Evolutionary conservation across 331 rosid species (phyloP).

Genomic region (Saraca asoca): DNA sequence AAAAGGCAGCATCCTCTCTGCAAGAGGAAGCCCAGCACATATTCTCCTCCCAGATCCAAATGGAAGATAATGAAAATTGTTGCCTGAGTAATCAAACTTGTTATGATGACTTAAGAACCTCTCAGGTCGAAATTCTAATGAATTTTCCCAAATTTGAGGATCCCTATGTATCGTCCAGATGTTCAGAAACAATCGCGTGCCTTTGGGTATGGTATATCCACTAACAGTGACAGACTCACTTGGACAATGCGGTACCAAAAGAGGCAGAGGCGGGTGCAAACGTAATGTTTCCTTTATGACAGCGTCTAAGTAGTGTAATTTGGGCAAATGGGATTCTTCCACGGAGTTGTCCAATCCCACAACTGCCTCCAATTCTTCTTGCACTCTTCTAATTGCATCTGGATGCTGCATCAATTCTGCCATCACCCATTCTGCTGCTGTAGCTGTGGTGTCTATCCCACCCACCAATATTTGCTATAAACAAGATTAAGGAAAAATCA

Average conservation of each 20-base stretch:
- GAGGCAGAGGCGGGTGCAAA: slow-evolving; percentile 32
- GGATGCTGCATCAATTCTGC: slow-evolving; percentile 28
- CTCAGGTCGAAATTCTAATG: slow-evolving; percentile 37
- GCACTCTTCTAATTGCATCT: slow-evolving; percentile 33
- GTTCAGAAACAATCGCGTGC: slow-evolving; percentile 16
- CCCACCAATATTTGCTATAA: slow-evolving; percentile 38
- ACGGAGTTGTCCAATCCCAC: slow-evolving; percentile 38
- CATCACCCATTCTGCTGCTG: slow-evolving; percentile 40
- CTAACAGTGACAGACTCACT: slow-evolving; percentile 22
- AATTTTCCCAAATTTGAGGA: slow-evolving; percentile 35
- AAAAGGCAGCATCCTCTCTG: slow-evolving; percentile 27
- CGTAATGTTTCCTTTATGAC: slow-evolving; percentile 33
- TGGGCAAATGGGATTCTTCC: slow-evolving; percentile 42
- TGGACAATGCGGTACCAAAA: slow-evolving; percentile 22
- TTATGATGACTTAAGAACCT: slow-evolving; percentile 31
- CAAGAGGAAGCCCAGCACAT: slow-evolving; percentile 46
- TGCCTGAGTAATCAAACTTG: slow-evolving; percentile 25
- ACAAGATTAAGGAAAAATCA: background rate
- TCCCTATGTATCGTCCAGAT: slow-evolving; percentile 46
- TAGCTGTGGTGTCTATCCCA: slow-evolving; percentile 38
- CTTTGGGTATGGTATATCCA: slow-evolving; percentile 38
- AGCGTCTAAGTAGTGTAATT: slow-evolving; percentile 28
- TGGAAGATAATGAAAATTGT: slow-evolving; percentile 35
- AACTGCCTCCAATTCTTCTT: slow-evolving; percentile 30
- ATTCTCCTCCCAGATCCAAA: slow-evolving; percentile 54